Percentiles rank a stretch among this genome's conserved stretches.
Conservation (phyloP, 345 rosid species). For the Psidium guajava region DNA sequence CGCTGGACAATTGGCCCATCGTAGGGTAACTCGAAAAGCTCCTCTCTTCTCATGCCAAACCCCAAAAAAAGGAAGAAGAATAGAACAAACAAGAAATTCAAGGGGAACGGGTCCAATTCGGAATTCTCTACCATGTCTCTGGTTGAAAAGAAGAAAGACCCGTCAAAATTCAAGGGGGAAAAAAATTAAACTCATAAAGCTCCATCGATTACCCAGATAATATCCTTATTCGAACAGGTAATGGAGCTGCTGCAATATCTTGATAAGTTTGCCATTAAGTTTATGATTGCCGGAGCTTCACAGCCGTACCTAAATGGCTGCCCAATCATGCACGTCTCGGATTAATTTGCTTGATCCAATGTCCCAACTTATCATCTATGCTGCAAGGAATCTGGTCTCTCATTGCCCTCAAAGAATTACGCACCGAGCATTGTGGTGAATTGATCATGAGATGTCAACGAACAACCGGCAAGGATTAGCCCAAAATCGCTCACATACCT, state of each 20-base stretch:
- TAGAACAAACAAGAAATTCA: not conserved
- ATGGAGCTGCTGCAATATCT: not conserved
- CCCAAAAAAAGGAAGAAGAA: not conserved
- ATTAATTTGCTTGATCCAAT: rapidly evolving
- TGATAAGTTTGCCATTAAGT: not conserved
- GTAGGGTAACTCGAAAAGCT: too few species aligned
- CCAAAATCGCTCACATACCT: not conserved
- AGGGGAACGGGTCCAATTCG: rapidly evolving
- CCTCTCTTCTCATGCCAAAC: not conserved
- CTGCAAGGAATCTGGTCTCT: not conserved
- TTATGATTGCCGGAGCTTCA: rapidly evolving
- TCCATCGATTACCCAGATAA: not conserved
- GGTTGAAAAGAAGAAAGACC: not conserved
- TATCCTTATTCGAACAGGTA: rapidly evolving
- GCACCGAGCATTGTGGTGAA: rapidly evolving
- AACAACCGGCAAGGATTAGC: not conserved
- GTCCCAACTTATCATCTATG: not conserved
- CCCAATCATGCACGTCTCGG: not conserved
- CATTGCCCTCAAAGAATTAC: not conserved
- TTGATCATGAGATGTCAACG: not conserved
- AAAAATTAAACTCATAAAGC: not conserved
- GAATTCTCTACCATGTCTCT: not conserved
- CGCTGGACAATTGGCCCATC: not conserved
- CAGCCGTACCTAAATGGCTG: not conserved
- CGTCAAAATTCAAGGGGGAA: rapidly evolving